These are phyloP conservation scores for Lachancea kluyveri DNA, from an alignment of 805 yeast genomes.

Conservation along the genomic window DNA sequence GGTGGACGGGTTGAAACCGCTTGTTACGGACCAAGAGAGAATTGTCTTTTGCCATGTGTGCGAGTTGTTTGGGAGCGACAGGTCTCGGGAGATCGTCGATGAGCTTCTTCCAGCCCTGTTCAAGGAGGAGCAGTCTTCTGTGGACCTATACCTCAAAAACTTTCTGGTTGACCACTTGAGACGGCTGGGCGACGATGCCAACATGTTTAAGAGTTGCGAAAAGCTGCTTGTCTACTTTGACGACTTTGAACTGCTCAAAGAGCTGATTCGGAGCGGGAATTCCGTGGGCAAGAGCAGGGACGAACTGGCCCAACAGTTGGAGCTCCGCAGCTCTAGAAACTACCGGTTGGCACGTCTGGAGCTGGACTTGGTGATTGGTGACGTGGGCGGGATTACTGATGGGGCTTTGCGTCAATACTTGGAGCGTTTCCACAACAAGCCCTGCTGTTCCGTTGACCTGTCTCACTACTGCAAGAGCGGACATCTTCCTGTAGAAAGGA, in stretches of 20 bases:
- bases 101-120: conserved; percentile 27
- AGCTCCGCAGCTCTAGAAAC: conserved; percentile 43
- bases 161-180: conserved; percentile 44
- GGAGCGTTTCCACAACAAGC: conserved; percentile 42
- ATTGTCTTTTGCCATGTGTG: conserved; percentile 52
- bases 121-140: conserved; percentile 13
- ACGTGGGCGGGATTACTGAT: conserved; percentile 16
- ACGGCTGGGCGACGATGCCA: conserved; percentile 36
- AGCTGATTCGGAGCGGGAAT: conserved; percentile 53
- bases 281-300: conserved; percentile 40
- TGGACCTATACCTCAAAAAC: conserved; percentile 60
- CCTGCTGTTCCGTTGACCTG: conserved; percentile 62
- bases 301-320: conserved; percentile 30
- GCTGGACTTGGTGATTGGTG: conserved; percentile 27
- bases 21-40: conserved; percentile 55
- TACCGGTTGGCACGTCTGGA: conserved; percentile 49
- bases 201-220: conserved; percentile 36
- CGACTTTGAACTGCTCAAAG: conserved; percentile 45
- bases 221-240: conserved; percentile 49
- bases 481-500: conserved; percentile 1
- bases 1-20: conserved; percentile 47
- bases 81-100: conserved; percentile 33
- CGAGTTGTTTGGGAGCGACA: conserved; percentile 23
- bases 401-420: conserved; percentile 38
- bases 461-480: conserved; percentile 31